Base-by-base conservation (phyloP, 2,329 filamentous ascomycete genomes). In the Parasarocladium wereldwijsianum region DNA sequence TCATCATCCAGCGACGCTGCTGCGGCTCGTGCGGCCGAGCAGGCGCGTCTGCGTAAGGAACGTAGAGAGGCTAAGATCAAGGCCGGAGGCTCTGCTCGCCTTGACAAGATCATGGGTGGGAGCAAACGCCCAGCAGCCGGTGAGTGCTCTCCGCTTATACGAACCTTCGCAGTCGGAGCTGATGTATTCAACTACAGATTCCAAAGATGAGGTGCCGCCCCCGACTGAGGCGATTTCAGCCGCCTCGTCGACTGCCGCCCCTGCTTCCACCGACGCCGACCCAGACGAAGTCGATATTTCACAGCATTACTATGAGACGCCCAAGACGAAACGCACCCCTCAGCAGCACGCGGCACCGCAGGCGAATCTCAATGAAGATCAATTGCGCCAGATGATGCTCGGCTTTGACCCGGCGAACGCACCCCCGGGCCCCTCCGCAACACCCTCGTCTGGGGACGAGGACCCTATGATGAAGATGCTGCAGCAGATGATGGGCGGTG, bases 241-340 rank as follows among this genome's bases (percentile, higher is more conserved):
- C 29, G 40, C 51, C 16, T 40, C 50, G 16, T 51, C 57, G 36
- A 48, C 43, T 31, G 41, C 52, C 16, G 35, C 53, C 22, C 34
- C 51, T 27, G 43, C 51, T 28, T 38, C 49, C 15, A 38, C 47
- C 13, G 40, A 66, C 42, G 70, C 63, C 33, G 76, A 82, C 43
- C 80, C 80, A 5, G 78, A 75, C 5, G 81, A 85, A 50, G 66
- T 83, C 38, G 80, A 86, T 49, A 84, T 87, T 40, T 81, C 77
- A n/a, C 55, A 76, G 38, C 77, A 81, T 54, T 76, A 66, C 52
- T 80, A 78, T 52, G 53, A 64, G 19, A 75, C 74, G 2, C 52
- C 57, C 15, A 52, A 55, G 8, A 37, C 43, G 6, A 29, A 31
- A 6, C 36, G 41, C 16, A 30, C 12, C 16, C 28, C 28, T 8